Evolutionary conservation across 768 basidiomycete genomes (phyloP).

Genomic region (Mycena albidolilacea): DNA sequence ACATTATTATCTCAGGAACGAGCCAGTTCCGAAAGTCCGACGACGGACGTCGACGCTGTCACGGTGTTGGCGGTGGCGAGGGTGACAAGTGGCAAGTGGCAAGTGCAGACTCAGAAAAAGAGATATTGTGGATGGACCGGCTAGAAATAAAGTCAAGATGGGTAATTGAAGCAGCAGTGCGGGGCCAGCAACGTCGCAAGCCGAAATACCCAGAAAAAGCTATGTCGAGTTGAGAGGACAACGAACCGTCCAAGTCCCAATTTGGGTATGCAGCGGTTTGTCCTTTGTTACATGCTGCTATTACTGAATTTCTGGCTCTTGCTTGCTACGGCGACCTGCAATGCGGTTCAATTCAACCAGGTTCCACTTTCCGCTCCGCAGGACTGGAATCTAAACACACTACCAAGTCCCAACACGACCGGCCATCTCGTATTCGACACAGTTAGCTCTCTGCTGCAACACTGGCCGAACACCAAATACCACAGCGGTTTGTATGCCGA

Average conservation of each 20-base stretch:
- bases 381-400: slow-evolving; percentile 31
- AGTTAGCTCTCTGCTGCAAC: slow-evolving; percentile 32
- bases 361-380: slow-evolving; percentile 2
- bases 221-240: neutral
- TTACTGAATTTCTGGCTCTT: neutral
- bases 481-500: slow-evolving; percentile 20
- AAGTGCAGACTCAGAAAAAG: no score
- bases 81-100: no score
- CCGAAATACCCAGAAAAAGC: neutral
- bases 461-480: slow-evolving; percentile 34
- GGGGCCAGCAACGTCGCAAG: neutral
- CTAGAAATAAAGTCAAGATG: neutral
- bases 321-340: neutral
- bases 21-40: neutral
- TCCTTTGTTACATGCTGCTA: neutral
- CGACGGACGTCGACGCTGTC: no score
- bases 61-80: no score
- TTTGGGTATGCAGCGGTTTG: neutral
- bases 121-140: no score
- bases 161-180: neutral
- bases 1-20: neutral
- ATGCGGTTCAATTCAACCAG: slow-evolving; percentile 12
- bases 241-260: neutral
- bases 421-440: slow-evolving; percentile 37
- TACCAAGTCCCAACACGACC: slow-evolving; percentile 29